A percentile compares a stretch with the other conserved stretches of the same genome.
phyloP scores from a whole-genome alignment of 1,284 basidiomycete species.

The Pterula multifida region DNA sequence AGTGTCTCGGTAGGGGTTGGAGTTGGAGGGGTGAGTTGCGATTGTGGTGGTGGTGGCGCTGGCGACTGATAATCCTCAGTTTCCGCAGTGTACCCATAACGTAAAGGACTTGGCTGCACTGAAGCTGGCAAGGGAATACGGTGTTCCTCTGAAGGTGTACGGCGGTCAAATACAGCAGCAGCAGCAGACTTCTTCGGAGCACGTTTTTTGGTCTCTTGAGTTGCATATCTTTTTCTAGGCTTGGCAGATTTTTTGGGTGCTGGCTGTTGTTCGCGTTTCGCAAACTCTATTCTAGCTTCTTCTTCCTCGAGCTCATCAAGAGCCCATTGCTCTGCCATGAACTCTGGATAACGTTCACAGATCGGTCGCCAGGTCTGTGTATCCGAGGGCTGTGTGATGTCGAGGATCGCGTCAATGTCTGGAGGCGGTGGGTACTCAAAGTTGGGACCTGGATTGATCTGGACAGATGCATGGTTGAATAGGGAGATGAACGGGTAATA shows the following conservation, averaged over 20 bases:
- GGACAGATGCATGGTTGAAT: constrained; percentile 83
- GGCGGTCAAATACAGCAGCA: not conserved
- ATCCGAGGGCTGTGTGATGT: constrained; percentile 15
- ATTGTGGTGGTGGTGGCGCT: not conserved
- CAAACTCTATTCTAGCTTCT: constrained; percentile 36
- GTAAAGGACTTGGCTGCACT: constrained; percentile 14
- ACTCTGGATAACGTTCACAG: constrained; percentile 69
- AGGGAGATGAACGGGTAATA: constrained; percentile 94
- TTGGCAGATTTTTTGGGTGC: constrained; percentile 36
- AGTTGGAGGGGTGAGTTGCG: too few species aligned
- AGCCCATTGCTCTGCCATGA: constrained; percentile 65
- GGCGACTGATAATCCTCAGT: constrained; percentile 2
- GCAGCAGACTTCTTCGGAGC: not conserved
- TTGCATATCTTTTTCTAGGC: constrained; percentile 37
- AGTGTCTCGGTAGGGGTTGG: too few species aligned
- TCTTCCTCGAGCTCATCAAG: constrained; percentile 59
- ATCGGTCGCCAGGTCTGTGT: constrained; percentile 60
- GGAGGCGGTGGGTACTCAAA: constrained; percentile 72
- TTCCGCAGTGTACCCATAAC: not conserved
- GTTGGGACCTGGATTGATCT: constrained; percentile 78
- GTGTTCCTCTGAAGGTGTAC: constrained; percentile 2
- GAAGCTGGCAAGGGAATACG: constrained; percentile 7
- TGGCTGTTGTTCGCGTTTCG: constrained; percentile 30
- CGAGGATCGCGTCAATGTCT: constrained; percentile 57
- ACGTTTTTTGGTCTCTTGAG: constrained; percentile 34